These are phyloP conservation scores for Diaporthe nobilis DNA, from an alignment of 2,329 filamentous ascomycete species.

Conservation along the genomic window DNA sequence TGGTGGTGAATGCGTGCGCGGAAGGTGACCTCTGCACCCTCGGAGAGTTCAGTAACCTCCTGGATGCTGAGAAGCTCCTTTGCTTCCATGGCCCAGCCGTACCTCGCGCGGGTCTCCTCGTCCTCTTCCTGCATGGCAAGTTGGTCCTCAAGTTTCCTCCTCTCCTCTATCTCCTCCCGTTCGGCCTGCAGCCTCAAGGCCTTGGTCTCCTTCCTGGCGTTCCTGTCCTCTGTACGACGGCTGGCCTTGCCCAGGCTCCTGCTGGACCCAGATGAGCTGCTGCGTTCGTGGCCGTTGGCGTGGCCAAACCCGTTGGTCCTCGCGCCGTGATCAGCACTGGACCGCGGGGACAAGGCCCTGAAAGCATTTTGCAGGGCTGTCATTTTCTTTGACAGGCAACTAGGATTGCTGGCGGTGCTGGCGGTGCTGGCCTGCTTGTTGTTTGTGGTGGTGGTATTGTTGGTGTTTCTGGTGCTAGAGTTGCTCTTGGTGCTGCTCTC, in stretches of 20 bases:
- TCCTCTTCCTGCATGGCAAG: slow-evolving; percentile 47
- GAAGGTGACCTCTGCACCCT: slow-evolving; percentile 75
- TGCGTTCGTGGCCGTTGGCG: slow-evolving; percentile 22
- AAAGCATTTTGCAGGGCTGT: slow-evolving; percentile 42
- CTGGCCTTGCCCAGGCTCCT: slow-evolving; percentile 35
- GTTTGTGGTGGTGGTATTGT: background rate
- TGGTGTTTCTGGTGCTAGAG: background rate
- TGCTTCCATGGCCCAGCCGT: slow-evolving; percentile 49
- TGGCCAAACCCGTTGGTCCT: slow-evolving; percentile 3
- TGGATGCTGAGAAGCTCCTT: slow-evolving; percentile 55
- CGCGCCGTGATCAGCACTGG: slow-evolving; percentile 34
- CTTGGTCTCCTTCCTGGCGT: slow-evolving; percentile 51
- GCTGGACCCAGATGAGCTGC: slow-evolving; percentile 20
- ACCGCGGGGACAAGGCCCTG: slow-evolving; percentile 41
- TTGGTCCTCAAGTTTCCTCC: slow-evolving; percentile 54
- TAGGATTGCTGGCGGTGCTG: background rate
- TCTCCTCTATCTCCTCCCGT: slow-evolving; percentile 48
- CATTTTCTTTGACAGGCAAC: slow-evolving; percentile 29
- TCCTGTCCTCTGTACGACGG: slow-evolving; percentile 48
- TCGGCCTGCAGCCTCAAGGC: slow-evolving; percentile 34
- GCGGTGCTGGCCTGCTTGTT: background rate
- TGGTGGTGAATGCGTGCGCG: slow-evolving; percentile 83
- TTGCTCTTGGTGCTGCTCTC: background rate
- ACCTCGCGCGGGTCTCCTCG: slow-evolving; percentile 49
- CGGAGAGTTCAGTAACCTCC: slow-evolving; percentile 63